Evolutionary conservation across 768 basidiomycete genomes (phyloP).

Genomic region (Porphyrellus cyaneotinctus): DNA sequence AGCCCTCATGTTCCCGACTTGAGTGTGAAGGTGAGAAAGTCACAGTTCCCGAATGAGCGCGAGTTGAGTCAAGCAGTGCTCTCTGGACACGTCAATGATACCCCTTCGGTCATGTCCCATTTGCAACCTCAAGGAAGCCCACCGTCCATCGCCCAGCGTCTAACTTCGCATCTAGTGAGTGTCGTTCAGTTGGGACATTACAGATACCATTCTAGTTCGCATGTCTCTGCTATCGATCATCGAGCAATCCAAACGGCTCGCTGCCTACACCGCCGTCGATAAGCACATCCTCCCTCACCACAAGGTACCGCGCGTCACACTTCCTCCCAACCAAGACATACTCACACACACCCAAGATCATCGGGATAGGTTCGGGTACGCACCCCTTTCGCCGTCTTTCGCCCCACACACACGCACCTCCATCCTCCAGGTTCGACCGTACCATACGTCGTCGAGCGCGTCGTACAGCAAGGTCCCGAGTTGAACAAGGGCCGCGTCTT

Average conservation of each 20-base stretch:
- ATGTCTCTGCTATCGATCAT: conserved; percentile 41
- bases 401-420: background rate
- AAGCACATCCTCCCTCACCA: conserved; percentile 78
- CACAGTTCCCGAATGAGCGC: too few relatives aligned
- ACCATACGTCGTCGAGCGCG: conserved; percentile 94
- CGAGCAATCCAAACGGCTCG: conserved; percentile 83
- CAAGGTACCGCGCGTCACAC: conserved; percentile 52
- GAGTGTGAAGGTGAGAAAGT: background rate
- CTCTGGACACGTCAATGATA: too few relatives aligned
- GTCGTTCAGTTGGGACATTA: background rate
- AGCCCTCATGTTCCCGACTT: conserved; percentile 46
- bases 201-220: conserved; percentile 4
- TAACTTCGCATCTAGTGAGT: background rate
- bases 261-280: conserved; percentile 94
- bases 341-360: conserved; percentile 46
- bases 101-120: background rate
- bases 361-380: conserved; percentile 83
- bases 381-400: background rate
- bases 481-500: conserved; percentile 81
- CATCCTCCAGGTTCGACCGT: conserved; percentile 75
- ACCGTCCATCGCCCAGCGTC: conserved; percentile 9
- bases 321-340: background rate
- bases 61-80: too few relatives aligned
- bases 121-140: conserved; percentile 7
- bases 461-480: conserved; percentile 74